A percentile compares a stretch with the other conserved stretches of the same genome.
These are phyloP conservation scores for Rhodofomes roseus DNA, from an alignment of 1,284 basidiomycete species.

Conservation along the genomic window DNA sequence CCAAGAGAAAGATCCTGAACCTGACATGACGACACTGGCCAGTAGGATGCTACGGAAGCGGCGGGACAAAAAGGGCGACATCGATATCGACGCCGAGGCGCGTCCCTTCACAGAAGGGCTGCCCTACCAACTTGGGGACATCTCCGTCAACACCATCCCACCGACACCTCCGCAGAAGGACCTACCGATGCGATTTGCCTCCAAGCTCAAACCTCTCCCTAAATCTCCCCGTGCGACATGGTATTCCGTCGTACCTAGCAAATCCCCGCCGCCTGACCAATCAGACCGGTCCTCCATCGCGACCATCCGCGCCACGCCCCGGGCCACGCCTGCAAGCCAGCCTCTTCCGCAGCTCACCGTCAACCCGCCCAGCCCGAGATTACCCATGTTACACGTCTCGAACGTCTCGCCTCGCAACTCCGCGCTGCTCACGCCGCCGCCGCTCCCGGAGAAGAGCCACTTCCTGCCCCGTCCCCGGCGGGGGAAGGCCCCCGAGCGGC, in stretches of 20 bases:
- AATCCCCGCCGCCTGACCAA: too few species aligned
- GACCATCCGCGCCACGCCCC: not conserved
- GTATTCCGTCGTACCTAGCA: not conserved
- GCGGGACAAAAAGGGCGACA: not conserved
- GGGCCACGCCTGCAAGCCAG: not conserved
- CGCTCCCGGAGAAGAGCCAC: not conserved
- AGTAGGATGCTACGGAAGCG: not conserved
- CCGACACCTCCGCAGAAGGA: not conserved
- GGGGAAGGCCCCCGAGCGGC: not conserved
- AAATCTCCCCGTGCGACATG: not conserved
- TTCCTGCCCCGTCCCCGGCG: not conserved
- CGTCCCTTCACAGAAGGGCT: not conserved
- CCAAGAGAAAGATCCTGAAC: not conserved
- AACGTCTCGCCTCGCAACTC: not conserved
- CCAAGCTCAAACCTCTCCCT: not conserved
- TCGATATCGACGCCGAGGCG: not conserved
- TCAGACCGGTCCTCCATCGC: not conserved
- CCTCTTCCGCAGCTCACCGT: slow-evolving; percentile 1
- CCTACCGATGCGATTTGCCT: not conserved
- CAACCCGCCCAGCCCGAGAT: not conserved
- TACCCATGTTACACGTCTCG: not conserved
- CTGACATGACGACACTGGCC: not conserved
- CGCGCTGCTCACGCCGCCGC: not conserved
- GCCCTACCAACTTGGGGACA: not conserved
- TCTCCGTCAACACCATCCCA: not conserved